Percentiles rank a stretch among this genome's conserved stretches.
These are phyloP conservation scores for Anthracocystis walkeri DNA, from an alignment of 1,284 basidiomycete species.

Conservation along the genomic window DNA sequence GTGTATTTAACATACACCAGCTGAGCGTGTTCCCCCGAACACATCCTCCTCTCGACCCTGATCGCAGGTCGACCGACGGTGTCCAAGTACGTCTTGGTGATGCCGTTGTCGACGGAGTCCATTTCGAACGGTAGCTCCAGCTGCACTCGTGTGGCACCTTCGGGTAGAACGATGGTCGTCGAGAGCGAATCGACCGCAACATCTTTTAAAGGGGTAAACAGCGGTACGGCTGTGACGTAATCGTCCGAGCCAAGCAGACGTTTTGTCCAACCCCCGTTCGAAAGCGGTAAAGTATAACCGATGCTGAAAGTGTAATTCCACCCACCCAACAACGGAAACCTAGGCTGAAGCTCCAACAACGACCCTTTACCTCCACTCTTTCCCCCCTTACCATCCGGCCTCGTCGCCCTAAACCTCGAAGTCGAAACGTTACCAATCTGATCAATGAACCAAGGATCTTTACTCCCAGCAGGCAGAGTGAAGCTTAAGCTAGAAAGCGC, in stretches of 20 bases:
- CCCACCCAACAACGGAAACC: constrained; percentile 93
- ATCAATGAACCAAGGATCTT: constrained; percentile 60
- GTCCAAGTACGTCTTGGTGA: constrained; percentile 89
- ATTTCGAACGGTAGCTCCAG: constrained; percentile 83
- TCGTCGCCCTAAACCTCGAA: constrained; percentile 80
- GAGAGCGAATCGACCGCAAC: constrained; percentile 85
- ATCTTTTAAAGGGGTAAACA: constrained; percentile 84
- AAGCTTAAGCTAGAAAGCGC: constrained; percentile 81
- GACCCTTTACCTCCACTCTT: constrained; percentile 69
- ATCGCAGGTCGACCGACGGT: constrained; percentile 87
- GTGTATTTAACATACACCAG: constrained; percentile 59
- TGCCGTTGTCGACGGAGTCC: constrained; percentile 75
- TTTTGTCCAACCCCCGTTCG: constrained; percentile 72
- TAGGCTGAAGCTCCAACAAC: constrained; percentile 81
- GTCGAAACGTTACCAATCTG: constrained; percentile 95
- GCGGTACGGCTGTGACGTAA: constrained; percentile 83
- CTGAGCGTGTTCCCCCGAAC: constrained; percentile 17
- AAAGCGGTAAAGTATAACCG: constrained; percentile 83
- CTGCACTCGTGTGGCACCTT: constrained; percentile 84
- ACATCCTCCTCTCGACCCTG: constrained; percentile 76
- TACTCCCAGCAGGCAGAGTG: constrained; percentile 68
- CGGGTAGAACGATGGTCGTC: constrained; percentile 85
- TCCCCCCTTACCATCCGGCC: constrained; percentile 17
- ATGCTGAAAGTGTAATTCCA: constrained; percentile 98
- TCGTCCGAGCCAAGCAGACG: constrained; percentile 61